Conservation (phyloP, 139 green algal species). For the Coelastrella sp. region DNA sequence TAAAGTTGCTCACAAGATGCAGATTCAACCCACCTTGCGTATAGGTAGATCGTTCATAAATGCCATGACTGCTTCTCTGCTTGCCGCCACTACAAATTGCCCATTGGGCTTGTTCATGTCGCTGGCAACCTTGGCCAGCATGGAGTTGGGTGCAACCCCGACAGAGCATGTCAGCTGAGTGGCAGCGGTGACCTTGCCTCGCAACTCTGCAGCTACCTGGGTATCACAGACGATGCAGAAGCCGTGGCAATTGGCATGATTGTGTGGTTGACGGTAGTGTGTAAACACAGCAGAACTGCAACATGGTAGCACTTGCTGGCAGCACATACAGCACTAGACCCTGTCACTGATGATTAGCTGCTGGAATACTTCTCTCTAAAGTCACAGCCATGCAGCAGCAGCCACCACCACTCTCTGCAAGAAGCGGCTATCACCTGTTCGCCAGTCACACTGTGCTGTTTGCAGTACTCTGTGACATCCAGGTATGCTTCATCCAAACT, state of each 20-base stretch:
- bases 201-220: conserved; percentile 73
- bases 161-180: conserved; percentile 82
- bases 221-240: not conserved
- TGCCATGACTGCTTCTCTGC: conserved; percentile 59
- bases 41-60: conserved; percentile 83
- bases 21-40: conserved; percentile 67
- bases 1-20: no score
- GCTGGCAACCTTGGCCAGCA: conserved; percentile 83
- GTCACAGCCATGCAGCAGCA: not conserved
- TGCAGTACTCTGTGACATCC: conserved; percentile 87
- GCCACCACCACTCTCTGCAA: no score
- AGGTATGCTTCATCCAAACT: conserved; percentile 90
- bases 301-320: no score
- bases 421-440: conserved; percentile 54
- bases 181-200: conserved; percentile 61
- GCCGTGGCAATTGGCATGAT: not conserved
- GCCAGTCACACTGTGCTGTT: conserved; percentile 53
- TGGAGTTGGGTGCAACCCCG: conserved; percentile 85
- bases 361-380: no score
- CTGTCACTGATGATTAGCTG: no score
- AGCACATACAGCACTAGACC: no score
- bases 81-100: conserved; percentile 71
- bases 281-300: no score
- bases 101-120: conserved; percentile 94
- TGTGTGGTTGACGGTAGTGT: not conserved